Evolutionary conservation across 208 protist species (phyloP), one percentile per base, ranked within the genome.

Genomic region (Leishmania lainsoni): DNA sequence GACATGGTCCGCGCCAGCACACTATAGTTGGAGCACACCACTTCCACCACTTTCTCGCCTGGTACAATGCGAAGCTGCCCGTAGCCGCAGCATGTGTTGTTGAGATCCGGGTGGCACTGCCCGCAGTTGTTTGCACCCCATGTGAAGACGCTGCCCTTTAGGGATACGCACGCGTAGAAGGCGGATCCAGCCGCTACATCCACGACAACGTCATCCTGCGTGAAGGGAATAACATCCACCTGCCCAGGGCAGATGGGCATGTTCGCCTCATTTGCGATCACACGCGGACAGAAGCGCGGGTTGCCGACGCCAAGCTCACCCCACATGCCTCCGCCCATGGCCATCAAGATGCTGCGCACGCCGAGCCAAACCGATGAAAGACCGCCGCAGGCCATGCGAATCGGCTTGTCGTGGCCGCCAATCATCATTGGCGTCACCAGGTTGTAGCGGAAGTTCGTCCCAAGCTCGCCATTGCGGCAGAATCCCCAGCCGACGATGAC

Each of bases 61-160:
- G 87, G 63, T 35, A 94, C 76, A 16, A 39, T 20, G 32, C 91
- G 90, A 29, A 66, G 49, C 75, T 93, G 87, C 49, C 89, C 87
- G 72, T 84, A 91, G 16, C 89, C 76, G 75, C 87, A 92, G 78
- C 86, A 90, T n/a, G 90, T 76, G 80, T 91, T 85, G 52, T 81
- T 78, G 12, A 90, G 75, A 51, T 90, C 88, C 8, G 70, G 83
- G 72, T 90, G 84, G 83, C 93, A 96, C 84, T 96, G 93, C 5
- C 75, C 85, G 56, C 90, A 94, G 79, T 93, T 93, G 83, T 96
- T 96, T 56, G 90, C 86, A 5, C 91, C 93, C 92, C 93, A 95
- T 56, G 90, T 81, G 66, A 91, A 90, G 45, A 95, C 76, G 54
- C 88, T 87, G 39, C 91, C 93, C 52, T 86, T 84, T 14, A 85